Base-by-base conservation (phyloP, 495 filamentous ascomycete genomes). In the Aspergillus bertholletiae region DNA sequence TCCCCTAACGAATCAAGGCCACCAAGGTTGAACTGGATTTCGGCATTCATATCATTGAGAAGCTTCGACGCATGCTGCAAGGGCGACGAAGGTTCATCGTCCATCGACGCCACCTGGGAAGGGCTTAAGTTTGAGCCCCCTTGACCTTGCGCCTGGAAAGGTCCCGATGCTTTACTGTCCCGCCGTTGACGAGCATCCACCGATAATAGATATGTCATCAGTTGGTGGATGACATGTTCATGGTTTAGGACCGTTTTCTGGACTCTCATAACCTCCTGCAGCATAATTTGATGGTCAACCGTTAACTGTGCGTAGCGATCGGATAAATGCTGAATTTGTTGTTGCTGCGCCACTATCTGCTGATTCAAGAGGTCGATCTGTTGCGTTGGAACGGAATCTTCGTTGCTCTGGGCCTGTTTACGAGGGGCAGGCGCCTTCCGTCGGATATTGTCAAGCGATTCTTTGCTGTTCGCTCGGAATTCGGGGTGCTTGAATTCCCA, bases 401-500 rank as follows among this genome's bases (percentile, higher is more conserved):
- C 90, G 43, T 53, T 68, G 21, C 59, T 57, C 59, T 80, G 75
- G 50, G 83, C 74, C 35, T 86, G 72, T 65, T 97, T 97, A 56
- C 94, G 81, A 13, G 93, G 89, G 2, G 92, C 92, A 3, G 94
- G 94, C 5, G 95, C 95, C 72, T 98, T 98, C 52, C 94, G 83
- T 65, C 91, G 84, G 63, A 98, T 98, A 66, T 96, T 97, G 62
- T 98, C 94, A 15, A 98, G 80, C 28, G 92, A 92, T 59, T 97
- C 95, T 72, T 96, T 96, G 69, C 91, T 92, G 72, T 97, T 92
- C 46, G 86, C 85, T 58, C 92, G 88, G 74, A 98, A 98, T 65
- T 97, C 93, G 23, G 93, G 94, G 67, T 97, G 94, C 69, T 92
- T 94, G 67, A 98, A 98, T 69, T 98, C 95, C 92, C 92, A 97